Evolutionary conservation across 2,329 filamentous ascomycete species (phyloP), one percentile per base, ranked within the genome.

Genomic region (Westerdykella ornata): DNA sequence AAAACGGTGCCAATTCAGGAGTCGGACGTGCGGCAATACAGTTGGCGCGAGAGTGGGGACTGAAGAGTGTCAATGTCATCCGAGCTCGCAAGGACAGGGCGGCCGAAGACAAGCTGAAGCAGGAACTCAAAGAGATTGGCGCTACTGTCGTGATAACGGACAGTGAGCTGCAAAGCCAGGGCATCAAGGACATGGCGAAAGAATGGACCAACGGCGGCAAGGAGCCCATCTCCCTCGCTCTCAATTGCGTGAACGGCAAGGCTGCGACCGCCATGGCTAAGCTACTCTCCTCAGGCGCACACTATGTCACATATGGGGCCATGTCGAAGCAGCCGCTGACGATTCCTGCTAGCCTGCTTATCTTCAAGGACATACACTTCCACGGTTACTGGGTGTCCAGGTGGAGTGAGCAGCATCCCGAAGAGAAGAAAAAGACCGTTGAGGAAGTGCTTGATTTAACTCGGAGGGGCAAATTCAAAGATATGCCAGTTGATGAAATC

Each of bases 241-340:
- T 98, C 44, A 98, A 98, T 66, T 97, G 92, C 62, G 90, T 98
- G 0, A 92, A 92, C 29, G 92, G 92, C 4, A 87, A 89, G 63
- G 80, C 82, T 9, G 88, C 88, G 3, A 83, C 84, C 19, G 77
- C 82, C 1, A 72, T 98, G 59, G 84, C 89, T 5, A 86, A 88
- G 57, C 76, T 78, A 5, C 74, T 98, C 3, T 60, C 62, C 4
- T 70, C 79, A 0, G 77, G 79, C 16, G 85, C 78, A 1, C 82
- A 84, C 42, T 73, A 97, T 66, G 88, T 98, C 17, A 95, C 90
- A 4, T 98, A 98, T 62, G 92, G 92, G 18, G 90, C 86, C 38
- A 98, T 98, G 92, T 81, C 85, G 26, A 85, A 85, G 63, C 83
- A 94, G 70, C 89, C 90, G 0, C 76, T 96, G 18, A 74, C 77